Conservation (phyloP, 1,139 yeast genomes). For the Pichia sp. region DNA sequence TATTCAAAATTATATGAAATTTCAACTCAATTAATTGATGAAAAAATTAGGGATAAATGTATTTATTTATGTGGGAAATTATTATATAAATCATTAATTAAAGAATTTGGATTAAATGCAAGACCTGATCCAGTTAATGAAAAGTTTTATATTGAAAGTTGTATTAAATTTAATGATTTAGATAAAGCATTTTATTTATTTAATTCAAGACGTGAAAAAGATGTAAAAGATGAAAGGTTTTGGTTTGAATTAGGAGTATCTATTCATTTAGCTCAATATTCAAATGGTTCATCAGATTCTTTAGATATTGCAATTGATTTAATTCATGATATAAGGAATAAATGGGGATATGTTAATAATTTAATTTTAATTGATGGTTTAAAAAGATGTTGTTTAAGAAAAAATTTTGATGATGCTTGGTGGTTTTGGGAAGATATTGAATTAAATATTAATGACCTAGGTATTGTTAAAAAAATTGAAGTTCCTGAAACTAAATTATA, state of each 20-base stretch:
- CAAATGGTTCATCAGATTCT: too few species aligned
- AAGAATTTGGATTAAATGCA: slow-evolving; percentile 19
- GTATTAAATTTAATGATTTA: slow-evolving; percentile 18
- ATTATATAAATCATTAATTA: slow-evolving; percentile 19
- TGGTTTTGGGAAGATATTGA: slow-evolving; percentile 27
- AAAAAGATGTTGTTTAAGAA: slow-evolving; percentile 15
- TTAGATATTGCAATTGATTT: slow-evolving; percentile 20
- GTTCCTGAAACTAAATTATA: slow-evolving; percentile 20
- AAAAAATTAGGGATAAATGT: slow-evolving; percentile 23
- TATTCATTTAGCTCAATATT: slow-evolving; percentile 18
- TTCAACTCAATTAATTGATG: slow-evolving; percentile 24
- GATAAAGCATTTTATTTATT: slow-evolving; percentile 24
- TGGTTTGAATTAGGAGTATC: slow-evolving; percentile 30
- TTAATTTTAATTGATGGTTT: slow-evolving; percentile 22
- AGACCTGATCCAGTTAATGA: slow-evolving; percentile 32
- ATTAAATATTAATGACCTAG: slow-evolving; percentile 21
- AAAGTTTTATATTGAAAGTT: slow-evolving; percentile 28
- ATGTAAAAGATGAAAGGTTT: slow-evolving; percentile 27
- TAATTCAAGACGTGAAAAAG: slow-evolving; percentile 25
- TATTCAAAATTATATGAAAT: slow-evolving; percentile 22
- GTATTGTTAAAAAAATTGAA: slow-evolving; percentile 18
- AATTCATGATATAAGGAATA: slow-evolving; percentile 18
- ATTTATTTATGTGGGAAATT: slow-evolving; percentile 28
- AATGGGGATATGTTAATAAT: slow-evolving; percentile 21
- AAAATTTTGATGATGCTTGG: slow-evolving; percentile 18